These are phyloP conservation scores for Beauveria medogensis DNA, from an alignment of 2,329 filamentous ascomycete species.

Conservation along the genomic window DNA sequence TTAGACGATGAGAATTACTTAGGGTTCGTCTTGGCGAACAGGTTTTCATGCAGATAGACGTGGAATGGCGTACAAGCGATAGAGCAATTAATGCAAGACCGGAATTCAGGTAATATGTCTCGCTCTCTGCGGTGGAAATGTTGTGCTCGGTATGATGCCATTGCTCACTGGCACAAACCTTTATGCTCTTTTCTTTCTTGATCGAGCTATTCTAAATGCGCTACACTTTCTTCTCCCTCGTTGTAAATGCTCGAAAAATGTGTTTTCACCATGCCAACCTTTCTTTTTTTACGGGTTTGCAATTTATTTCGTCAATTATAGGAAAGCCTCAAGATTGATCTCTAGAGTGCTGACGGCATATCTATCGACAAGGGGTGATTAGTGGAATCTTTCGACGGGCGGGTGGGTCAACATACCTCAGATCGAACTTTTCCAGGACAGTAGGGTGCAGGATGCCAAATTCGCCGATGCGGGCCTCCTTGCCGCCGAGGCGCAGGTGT, in stretches of 20 bases:
- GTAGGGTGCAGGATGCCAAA: constrained; percentile 92
- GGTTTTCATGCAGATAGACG: background rate
- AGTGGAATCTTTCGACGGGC: background rate
- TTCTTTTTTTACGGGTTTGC: constrained; percentile 9
- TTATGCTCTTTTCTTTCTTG: constrained; percentile 7
- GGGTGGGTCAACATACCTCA: constrained; percentile 50
- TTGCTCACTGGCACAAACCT: background rate
- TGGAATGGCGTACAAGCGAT: background rate
- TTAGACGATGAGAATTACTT: constrained; percentile 14
- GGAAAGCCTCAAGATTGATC: constrained; percentile 88
- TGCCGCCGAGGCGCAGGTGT: constrained; percentile 64
- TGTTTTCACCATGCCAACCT: background rate
- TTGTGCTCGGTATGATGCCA: background rate
- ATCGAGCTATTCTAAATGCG: constrained; percentile 2
- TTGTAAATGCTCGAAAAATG: constrained; percentile 1
- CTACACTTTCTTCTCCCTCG: constrained; percentile 3
- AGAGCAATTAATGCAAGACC: background rate
- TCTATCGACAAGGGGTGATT: constrained; percentile 32
- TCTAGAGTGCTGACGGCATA: constrained; percentile 92
- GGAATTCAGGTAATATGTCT: constrained; percentile 11
- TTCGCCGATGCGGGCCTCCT: constrained; percentile 71
- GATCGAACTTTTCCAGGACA: constrained; percentile 87
- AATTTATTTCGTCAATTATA: constrained; percentile 41
- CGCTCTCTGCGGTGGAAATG: background rate
- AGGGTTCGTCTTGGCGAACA: too few relatives aligned